A percentile compares a stretch with the other conserved stretches of the same genome.
These are phyloP conservation scores for Fusarium sp. DNA, from an alignment of 2,329 filamentous ascomycete species.

Conservation along the genomic window DNA sequence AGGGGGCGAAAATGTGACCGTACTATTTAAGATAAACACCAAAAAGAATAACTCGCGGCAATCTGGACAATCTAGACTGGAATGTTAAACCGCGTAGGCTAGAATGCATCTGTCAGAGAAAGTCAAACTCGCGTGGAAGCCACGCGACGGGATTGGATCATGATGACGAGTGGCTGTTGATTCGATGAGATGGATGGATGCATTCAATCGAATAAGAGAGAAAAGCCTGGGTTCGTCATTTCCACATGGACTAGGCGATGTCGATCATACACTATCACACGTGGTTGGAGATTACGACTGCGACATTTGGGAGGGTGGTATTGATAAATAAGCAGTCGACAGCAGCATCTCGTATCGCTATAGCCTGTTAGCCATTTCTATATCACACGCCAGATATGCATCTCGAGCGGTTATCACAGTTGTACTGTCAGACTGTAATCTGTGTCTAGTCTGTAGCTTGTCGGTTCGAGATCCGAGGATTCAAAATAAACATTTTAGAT, in stretches of 20 bases:
- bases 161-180: neutral
- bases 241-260: constrained; percentile 26
- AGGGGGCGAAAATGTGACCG: neutral
- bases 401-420: neutral
- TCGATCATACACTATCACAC: constrained; percentile 23
- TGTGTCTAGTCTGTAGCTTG: neutral
- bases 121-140: constrained; percentile 10
- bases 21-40: constrained; percentile 5
- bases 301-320: constrained; percentile 16
- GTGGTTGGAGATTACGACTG: constrained; percentile 24
- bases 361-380: neutral
- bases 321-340: neutral
- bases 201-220: neutral
- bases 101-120: neutral
- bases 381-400: neutral
- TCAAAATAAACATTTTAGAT: neutral
- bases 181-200: neutral
- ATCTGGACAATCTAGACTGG: neutral
- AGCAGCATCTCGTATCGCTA: constrained; percentile 2
- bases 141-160: constrained; percentile 3
- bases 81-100: neutral
- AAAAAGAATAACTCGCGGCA: neutral
- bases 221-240: constrained; percentile 20
- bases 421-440: neutral
- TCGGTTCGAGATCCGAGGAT: constrained; percentile 7